Evolutionary conservation across 306 rosid species (phyloP), one percentile per base, ranked within the genome.

Genomic region (Crotalaria pallida): DNA sequence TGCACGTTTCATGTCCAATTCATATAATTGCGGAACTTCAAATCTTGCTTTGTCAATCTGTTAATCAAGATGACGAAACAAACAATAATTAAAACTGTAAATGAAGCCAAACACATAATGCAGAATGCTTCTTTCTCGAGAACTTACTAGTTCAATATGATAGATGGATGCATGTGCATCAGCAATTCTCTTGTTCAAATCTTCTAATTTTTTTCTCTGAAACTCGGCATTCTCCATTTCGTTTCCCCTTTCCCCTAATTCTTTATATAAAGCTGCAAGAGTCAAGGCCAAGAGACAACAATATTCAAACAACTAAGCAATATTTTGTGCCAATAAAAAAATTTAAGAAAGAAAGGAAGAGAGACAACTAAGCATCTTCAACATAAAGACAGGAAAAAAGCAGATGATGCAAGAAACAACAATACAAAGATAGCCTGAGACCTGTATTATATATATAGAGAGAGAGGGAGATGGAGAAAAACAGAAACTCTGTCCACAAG

Each of bases 171-270:
- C 86, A 62, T 77, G 89, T 9, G 94, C 96, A 77, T 90, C 91
- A 19, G 87, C 87, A 24, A 94, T 83, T 84, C 86, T 87, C 81
- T 77, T 83, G 64, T 90, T 94, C 75, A 88, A 70, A 17, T 91
- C 97, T 40, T 87, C 94, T 6, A 27, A 44, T 77, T 83, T 90
- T 69, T 84, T 88, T 13, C 80, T 75, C 58, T 90, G 95, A 81
- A 80, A 94, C 56, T 94, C 98, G 1, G 33, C 66, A 78, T 94
- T 94, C 79, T 94, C 97, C 97, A 90, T 84, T 85, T 90, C 95
- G 67, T 84, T 91, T 57, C 98, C 98, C 72, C 76, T 83, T 69
- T 94, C 98, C 66, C 96, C 96, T 50, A 94, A 77, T 74, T 94
- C 97, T 79, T 83, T 84, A 85, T 90, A 94, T 58, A 90, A 85